Base-by-base conservation (phyloP, 2,329 filamentous ascomycete species). In the Neonectria ditissima region DNA sequence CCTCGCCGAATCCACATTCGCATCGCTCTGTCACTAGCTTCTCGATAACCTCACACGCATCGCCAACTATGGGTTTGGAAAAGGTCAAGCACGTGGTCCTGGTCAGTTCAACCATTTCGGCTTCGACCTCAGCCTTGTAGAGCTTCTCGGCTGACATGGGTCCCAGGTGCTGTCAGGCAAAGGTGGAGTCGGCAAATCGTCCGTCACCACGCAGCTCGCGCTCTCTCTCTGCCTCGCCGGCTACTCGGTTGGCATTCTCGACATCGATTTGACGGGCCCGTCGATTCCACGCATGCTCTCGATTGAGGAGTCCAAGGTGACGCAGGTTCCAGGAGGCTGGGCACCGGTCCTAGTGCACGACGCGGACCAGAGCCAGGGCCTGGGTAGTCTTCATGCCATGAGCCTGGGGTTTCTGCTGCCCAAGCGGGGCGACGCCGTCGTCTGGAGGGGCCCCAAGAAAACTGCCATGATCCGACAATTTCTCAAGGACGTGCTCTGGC, bases 391-490 rank as follows among this genome's bases (percentile, higher is more conserved):
- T 10, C 86, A 89, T 65, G 96, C 93, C 78, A 97, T 98, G 92
- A 97, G 93, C 59, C 84, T 99, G 1, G 96, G 94, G 3, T 98
- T 99, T 74, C 86, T 99, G 7, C 86, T 99, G 6, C 89, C 91
- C 4, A 88, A 89, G 65, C 85, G 95, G 71, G 92, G 92, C 66
- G 94, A 97, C 73, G 95, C 96, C 0, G 94, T 99, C 0, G 96
- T 99, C 41, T 99, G 96, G 96, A 89, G 96, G 56, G 96, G 96
- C 0, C 96, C 96, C 2, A 99, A 99, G 81, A 99, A 99, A 82
- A 99, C 96, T 5, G 96, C 96, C 54, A 99, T 99, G 96, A 93
- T 99, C 62, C 89, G 94, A 43, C 96, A 99, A 78, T 99, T 99
- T 76, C 84, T 99, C 28, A 91, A 92, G 1, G 94, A 97, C 75